Percentiles rank a stretch among this genome's conserved stretches.
Evolutionary conservation across 2,329 filamentous ascomycete species (phyloP).

Genomic region (Fusarium torulosum): DNA sequence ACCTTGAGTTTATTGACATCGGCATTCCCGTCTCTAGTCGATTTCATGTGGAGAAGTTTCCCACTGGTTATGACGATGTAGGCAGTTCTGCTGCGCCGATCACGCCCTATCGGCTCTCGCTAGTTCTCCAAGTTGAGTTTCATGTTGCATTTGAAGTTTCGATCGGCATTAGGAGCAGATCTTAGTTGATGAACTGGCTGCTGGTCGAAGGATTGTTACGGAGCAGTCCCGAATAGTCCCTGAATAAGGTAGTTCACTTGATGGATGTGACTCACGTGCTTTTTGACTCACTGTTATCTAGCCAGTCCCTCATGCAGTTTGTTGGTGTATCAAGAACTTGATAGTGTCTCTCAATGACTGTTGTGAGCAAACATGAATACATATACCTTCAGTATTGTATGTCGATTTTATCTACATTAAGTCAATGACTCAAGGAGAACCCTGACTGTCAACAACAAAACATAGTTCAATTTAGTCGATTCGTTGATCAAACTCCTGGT

Average conservation of each 20-base stretch:
- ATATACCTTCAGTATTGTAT: not conserved
- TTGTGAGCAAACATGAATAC: not conserved
- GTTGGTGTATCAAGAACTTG: no score
- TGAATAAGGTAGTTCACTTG: no score
- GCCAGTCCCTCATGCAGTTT: no score
- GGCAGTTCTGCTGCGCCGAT: constrained; percentile 14
- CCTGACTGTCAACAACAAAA: not conserved
- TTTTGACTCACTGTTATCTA: not conserved
- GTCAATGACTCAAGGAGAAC: not conserved
- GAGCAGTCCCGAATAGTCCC: not conserved
- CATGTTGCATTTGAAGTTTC: constrained; percentile 19
- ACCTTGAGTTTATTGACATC: constrained; percentile 12
- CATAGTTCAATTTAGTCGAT: not conserved
- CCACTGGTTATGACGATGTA: constrained; percentile 23
- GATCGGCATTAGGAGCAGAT: constrained; percentile 22
- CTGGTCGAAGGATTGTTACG: not conserved
- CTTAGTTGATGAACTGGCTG: not conserved
- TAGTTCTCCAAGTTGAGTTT: constrained; percentile 14
- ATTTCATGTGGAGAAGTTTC: constrained; percentile 29
- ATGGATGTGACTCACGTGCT: not conserved
- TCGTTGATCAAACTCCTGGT: not conserved
- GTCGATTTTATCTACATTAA: not conserved
- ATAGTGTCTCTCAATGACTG: not conserved
- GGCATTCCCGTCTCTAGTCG: constrained; percentile 37
- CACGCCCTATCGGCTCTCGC: constrained; percentile 7